phyloP scores from a whole-genome alignment of 345 rosid species.

The Gossypium rotundifolium region DNA sequence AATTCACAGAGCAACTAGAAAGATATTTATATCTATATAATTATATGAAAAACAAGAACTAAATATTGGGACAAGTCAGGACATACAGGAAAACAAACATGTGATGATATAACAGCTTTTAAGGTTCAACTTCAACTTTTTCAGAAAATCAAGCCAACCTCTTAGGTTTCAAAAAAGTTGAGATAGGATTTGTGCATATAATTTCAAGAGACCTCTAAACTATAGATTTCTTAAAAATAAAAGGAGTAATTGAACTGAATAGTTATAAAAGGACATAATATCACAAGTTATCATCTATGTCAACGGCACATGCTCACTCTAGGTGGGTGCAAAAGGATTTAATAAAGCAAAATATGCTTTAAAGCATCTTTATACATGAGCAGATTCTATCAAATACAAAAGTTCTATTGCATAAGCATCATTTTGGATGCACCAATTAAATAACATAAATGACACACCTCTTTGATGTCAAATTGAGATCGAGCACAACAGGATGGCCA shows the following conservation, averaged over 20 bases:
- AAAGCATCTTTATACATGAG: background rate
- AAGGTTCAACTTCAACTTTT: background rate
- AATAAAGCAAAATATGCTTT: conserved; percentile 1
- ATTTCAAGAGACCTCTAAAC: background rate
- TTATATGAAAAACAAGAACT: background rate
- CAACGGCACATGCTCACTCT: background rate
- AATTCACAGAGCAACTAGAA: background rate
- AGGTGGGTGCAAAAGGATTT: background rate
- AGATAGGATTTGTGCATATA: background rate
- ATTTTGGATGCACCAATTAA: background rate
- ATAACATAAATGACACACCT: conserved; percentile 33
- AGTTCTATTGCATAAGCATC: background rate
- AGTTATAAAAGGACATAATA: background rate
- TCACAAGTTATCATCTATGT: background rate
- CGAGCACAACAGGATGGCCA: conserved; percentile 83
- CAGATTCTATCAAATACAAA: background rate
- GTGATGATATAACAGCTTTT: background rate
- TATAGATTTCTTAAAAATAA: background rate
- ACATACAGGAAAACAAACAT: background rate
- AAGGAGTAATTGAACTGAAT: background rate
- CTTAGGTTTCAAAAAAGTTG: background rate
- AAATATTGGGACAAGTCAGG: background rate
- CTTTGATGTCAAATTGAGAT: conserved; percentile 52
- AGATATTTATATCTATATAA: background rate
- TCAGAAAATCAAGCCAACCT: background rate